Base-by-base conservation (phyloP, 2,329 filamentous ascomycete genomes). In the Aspergillus sclerotialis region DNA sequence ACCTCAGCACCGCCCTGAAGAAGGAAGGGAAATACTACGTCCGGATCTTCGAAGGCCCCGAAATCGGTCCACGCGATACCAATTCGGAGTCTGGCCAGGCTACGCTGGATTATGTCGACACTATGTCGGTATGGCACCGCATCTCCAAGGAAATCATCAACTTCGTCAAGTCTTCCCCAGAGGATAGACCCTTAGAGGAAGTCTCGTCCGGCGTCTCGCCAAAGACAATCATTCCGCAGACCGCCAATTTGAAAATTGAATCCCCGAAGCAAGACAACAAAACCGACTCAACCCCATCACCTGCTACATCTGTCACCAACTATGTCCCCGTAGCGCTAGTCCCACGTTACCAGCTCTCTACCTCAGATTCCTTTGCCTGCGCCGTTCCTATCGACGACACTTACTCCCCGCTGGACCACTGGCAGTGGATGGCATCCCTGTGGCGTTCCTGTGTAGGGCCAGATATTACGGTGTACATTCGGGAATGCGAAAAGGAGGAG, bases 371-470 rank as follows among this genome's bases (percentile, higher is more conserved):
- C 30, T 90, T 82, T 56, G 84, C 88, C 1, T 78, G 76, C 35
- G 69, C 72, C 10, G 78, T 89, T 28, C 82, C 84, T 1, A 87
- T 93, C 45, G 67, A 72, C 12, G 88, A 94, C 53, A 70, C 73
- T 5, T 94, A 93, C 58, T 75, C 78, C 11, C 80, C 84, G 0
- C 73, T 84, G n/a, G 88, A 94, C 50, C 90, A 96, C 64, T 96
- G 90, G 88, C 84, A 93, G 60, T 96, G 90, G 90, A 87, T 92
- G 70, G 90, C 90, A 23, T 90, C 84, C 28, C 74, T 95, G 14
- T 96, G 90, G 90, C 80, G 89, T 7, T 86, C 87, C 7, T 83
- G 85, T 35, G 73, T 89, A 1, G 86, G 84, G 0, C 79, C 90
- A 0, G 90, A 96, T 40, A 60, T 69, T 33, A 69, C 65, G 1